Evolutionary conservation across 129 eudicot genomes (phyloP).

Genomic region (Apium graveolens): DNA sequence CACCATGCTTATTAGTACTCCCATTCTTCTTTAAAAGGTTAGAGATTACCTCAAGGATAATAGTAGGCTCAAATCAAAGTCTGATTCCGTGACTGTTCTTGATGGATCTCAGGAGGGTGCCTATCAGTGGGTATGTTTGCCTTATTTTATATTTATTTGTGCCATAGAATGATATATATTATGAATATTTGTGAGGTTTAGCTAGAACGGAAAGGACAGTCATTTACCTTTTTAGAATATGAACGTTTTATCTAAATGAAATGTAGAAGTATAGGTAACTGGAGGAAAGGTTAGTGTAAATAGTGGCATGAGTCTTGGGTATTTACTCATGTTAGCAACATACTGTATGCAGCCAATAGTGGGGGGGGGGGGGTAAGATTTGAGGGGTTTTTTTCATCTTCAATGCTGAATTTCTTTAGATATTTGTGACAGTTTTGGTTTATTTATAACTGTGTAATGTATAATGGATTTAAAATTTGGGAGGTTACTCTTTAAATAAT

Average conservation of each 20-base stretch:
- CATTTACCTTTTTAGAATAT: not conserved
- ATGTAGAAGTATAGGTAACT: not conserved
- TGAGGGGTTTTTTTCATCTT: not conserved
- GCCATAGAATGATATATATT: constrained; percentile 5
- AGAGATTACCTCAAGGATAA: constrained; percentile 50
- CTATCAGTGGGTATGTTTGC: constrained; percentile 84
- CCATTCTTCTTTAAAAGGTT: constrained; percentile 40
- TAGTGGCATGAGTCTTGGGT: not conserved
- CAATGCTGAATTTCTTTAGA: not conserved
- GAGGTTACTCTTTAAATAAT: not conserved
- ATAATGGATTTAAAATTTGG: not conserved
- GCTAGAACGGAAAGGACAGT: not conserved
- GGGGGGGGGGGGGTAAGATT: not conserved
- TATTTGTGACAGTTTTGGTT: not conserved
- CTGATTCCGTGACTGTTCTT: constrained; percentile 78
- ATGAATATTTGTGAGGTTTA: not conserved
- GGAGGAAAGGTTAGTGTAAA: not conserved
- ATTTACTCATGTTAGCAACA: constrained; percentile 1
- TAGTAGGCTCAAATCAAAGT: constrained; percentile 59
- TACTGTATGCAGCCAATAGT: not conserved
- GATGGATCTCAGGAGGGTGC: constrained; percentile 99
- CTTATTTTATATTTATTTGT: not conserved
- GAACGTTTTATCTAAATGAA: not conserved
- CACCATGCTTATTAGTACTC: constrained; percentile 9
- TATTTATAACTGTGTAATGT: not conserved